Base-by-base conservation (phyloP, 1,284 basidiomycete species). In the Malassezia restricta region DNA sequence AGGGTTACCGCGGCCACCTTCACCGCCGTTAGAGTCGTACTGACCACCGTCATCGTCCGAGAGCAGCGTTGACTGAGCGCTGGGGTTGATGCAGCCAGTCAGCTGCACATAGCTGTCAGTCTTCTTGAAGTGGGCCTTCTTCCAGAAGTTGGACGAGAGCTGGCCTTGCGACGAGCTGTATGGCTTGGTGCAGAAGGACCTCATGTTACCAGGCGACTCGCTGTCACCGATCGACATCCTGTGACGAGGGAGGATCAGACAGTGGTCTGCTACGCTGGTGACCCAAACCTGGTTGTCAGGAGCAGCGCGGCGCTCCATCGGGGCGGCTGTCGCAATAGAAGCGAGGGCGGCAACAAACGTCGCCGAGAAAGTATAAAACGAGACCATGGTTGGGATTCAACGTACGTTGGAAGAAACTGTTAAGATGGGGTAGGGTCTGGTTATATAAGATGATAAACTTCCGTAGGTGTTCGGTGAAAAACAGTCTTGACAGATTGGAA, bases 1-100 rank as follows among this genome's bases (percentile, higher is more conserved):
- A 5, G 68, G 69, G 62, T 72, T 71, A 24, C 68, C 68, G 9
- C 30, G 31, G n/a, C 66, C 64, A 7, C 62, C 63, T 42, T 61
- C 64, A 35, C 66, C 68, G 43, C 69, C 69, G 53, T 58, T 63
- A 11, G 61, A 61, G 54, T 71, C 69, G 56, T 70, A 70, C 52
- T 72, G 69, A 5, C 69, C 69, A 8, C 69, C 69, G 8, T 52
- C 62, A 35, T 70, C 65, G 49, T 44, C 40, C 14, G 57, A 27
- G 15, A 54, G 46, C 1, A 68, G 50, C 3, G 57, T 56, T 29
- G 45, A 41, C 35, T 49, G 44, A 20, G 46, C 50, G 11, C 27
- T 40, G 11, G 59, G 53, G 49, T 59, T 50, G 49, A 61, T 58
- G 52, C 60, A 61, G 35, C 60, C 60, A 9, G 58, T 60, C 27